Percentiles rank a stretch among this genome's conserved stretches.
Conservation (phyloP, 2,329 filamentous ascomycete genomes). For the Neopestalotiopsis rosae region DNA sequence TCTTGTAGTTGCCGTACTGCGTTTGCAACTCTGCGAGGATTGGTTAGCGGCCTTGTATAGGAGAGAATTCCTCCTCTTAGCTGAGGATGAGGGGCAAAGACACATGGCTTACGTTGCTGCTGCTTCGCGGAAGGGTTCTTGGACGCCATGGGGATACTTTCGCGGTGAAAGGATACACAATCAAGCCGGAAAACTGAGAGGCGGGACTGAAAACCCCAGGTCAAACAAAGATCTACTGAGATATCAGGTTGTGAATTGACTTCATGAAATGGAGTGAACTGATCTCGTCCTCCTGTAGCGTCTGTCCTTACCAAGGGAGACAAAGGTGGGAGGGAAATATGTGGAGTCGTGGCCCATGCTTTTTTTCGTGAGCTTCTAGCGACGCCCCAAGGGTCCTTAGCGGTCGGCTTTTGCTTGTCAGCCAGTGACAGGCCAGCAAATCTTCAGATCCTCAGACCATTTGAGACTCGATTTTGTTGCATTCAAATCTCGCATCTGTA, state of each 20-base stretch:
- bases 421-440: conserved; percentile 3
- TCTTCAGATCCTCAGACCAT: conserved; percentile 11
- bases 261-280: neutral
- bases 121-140: conserved; percentile 67
- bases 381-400: neutral
- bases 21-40: conserved; percentile 72
- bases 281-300: neutral
- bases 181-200: neutral
- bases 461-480: neutral
- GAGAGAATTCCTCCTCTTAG: neutral
- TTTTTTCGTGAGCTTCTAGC: neutral
- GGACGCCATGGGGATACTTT: conserved; percentile 47
- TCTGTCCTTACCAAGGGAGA: neutral
- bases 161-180: neutral
- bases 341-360: conserved; percentile 16
- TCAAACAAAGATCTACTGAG: neutral
- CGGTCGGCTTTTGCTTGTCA: neutral
- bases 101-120: conserved; percentile 68
- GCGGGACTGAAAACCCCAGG: neutral
- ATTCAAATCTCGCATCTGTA: neutral
- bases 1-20: conserved; percentile 80
- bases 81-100: neutral
- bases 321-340: conserved; percentile 5
- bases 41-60: neutral
- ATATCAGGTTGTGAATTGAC: neutral